phyloP scores from a whole-genome alignment of 78 protist species.

The Capsaspora owczarzaki region DNA sequence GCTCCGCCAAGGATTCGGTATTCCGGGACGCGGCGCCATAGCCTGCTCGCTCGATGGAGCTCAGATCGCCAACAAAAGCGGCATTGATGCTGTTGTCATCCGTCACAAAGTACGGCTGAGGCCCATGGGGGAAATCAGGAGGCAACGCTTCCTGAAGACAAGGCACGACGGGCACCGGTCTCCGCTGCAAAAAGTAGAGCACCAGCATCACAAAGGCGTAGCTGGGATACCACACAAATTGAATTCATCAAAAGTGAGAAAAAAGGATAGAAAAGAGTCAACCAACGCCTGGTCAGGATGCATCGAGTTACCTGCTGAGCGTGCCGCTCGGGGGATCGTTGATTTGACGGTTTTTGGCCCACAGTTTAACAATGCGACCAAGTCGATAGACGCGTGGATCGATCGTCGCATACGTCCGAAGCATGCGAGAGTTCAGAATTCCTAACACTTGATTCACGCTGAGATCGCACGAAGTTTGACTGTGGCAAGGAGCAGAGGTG shows the following conservation, averaged over 20 bases:
- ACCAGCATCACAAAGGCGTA: conserved; percentile 31
- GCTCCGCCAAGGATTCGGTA: conserved; percentile 3
- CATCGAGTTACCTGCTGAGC: conserved; percentile 11
- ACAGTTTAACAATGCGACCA: conserved; percentile 29
- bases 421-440: conserved; percentile 24
- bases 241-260: background rate
- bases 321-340: conserved; percentile 46
- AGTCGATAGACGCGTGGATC: conserved; percentile 12
- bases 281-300: too few relatives aligned
- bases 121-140: too few relatives aligned
- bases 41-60: too few relatives aligned
- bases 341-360: conserved; percentile 47
- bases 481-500: background rate
- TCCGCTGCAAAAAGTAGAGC: conserved; percentile 26
- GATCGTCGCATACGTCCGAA: conserved; percentile 14
- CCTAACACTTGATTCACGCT: conserved; percentile 32
- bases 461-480: conserved; percentile 22
- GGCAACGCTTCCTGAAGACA: conserved; percentile 17
- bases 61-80: too few relatives aligned
- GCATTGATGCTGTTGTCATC: too few relatives aligned
- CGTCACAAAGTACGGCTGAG: too few relatives aligned
- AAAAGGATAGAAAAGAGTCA: background rate
- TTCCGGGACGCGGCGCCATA: conserved; percentile 17
- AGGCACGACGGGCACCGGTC: conserved; percentile 26
- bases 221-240: background rate